These are phyloP conservation scores for apple (Malus domestica) DNA, from an alignment of 306 rosid genomes.

Conservation along the genomic window ASM211411v1 NC_041795.1:27352501-27353000, in stretches of 20 bases:
- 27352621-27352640: slow-evolving; percentile 68
- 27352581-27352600: slow-evolving; percentile 47
- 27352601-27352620: slow-evolving; percentile 41
- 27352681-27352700: slow-evolving; percentile 29
- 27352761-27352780: slow-evolving; percentile 54
- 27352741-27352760: slow-evolving; percentile 66
- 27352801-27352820: slow-evolving; percentile 56
- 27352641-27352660: slow-evolving; percentile 64
- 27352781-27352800: slow-evolving; percentile 50
- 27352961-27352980: slow-evolving; percentile 1
- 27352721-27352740: slow-evolving; percentile 79
- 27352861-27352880: slow-evolving; percentile 50
- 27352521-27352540: slow-evolving; percentile 52
- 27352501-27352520: slow-evolving; percentile 45
- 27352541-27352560: slow-evolving; percentile 75
- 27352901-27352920: slow-evolving; percentile 42
- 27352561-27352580: slow-evolving; percentile 38
- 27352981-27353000: slow-evolving; percentile 6
- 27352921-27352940: slow-evolving; percentile 65
- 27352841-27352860: slow-evolving; percentile 55
- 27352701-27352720: slow-evolving; percentile 55
- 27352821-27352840: slow-evolving; percentile 42
- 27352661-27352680: slow-evolving; percentile 61
- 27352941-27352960: slow-evolving; percentile 33
- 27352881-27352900: slow-evolving; percentile 35